These are phyloP conservation scores for Halophytophthora polymorphica DNA, from an alignment of 352 stramenopile species.

Conservation along the genomic window DNA sequence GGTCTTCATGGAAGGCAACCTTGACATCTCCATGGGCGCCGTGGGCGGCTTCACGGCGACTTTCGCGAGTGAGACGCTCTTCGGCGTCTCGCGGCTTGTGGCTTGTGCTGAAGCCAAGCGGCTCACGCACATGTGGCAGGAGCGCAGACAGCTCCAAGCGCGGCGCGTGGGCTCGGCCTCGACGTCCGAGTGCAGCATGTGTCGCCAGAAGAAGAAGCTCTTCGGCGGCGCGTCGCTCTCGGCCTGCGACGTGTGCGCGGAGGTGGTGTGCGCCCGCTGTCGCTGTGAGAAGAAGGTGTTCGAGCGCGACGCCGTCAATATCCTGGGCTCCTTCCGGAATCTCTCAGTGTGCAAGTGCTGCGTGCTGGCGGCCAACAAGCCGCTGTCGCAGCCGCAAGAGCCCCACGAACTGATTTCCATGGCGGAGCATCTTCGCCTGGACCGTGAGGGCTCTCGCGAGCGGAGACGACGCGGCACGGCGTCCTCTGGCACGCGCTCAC, in stretches of 20 bases:
- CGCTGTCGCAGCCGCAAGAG: constrained; percentile 11
- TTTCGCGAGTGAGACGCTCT: constrained; percentile 27
- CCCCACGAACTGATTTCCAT: constrained; percentile 16
- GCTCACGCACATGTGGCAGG: constrained; percentile 38
- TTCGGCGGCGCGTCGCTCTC: constrained; percentile 24
- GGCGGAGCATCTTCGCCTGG: constrained; percentile 16
- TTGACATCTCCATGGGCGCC: constrained; percentile 21
- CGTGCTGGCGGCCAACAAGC: constrained; percentile 16
- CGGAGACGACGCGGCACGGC: constrained; percentile 5
- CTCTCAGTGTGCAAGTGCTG: constrained; percentile 23
- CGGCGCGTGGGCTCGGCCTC: constrained; percentile 10
- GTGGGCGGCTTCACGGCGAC: constrained; percentile 15
- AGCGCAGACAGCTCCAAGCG: constrained; percentile 14
- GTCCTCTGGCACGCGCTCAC: constrained; percentile 12
- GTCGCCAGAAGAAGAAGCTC: constrained; percentile 30
- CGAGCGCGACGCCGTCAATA: constrained; percentile 18
- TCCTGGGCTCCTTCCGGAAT: constrained; percentile 15
- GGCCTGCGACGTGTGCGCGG: constrained; percentile 28
- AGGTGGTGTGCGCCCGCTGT: constrained; percentile 28
- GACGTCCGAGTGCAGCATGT: constrained; percentile 29
- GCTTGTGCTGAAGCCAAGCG: constrained; percentile 47
- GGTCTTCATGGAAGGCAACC: constrained; percentile 44
- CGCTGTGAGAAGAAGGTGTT: constrained; percentile 32
- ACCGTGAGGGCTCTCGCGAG: constrained; percentile 7
- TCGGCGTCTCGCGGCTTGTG: constrained; percentile 31